Conservation (phyloP, 208 protist species). For the Leishmania mexicana region DNA sequence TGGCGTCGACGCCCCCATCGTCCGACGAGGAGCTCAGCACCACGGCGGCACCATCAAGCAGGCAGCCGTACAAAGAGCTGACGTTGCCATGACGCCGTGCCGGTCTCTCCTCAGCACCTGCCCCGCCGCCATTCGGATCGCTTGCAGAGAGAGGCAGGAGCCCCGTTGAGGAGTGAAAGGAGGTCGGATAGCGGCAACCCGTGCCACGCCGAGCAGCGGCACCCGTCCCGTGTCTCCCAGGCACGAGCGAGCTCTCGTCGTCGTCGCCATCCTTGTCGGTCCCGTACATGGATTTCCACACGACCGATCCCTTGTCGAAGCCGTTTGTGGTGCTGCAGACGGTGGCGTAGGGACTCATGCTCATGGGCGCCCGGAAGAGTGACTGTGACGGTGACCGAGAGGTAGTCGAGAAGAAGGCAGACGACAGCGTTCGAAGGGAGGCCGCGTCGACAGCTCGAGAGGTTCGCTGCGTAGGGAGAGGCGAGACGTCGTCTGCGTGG, state of each 20-base stretch:
- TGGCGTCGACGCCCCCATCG: background rate
- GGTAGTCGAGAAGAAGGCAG: background rate
- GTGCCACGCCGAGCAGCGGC: background rate
- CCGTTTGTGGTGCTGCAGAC: background rate
- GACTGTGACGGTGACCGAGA: background rate
- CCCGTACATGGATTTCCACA: background rate
- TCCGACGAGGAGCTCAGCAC: background rate
- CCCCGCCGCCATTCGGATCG: background rate
- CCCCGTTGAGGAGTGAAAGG: background rate
- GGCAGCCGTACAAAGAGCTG: background rate
- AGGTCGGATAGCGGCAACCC: background rate
- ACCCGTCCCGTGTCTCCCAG: background rate
- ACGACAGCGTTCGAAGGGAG: background rate
- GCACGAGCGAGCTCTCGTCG: background rate
- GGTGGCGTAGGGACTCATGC: no score
- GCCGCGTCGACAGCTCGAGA: background rate
- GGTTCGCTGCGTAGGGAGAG: background rate
- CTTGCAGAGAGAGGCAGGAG: background rate
- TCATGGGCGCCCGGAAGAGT: no score
- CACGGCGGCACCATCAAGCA: background rate
- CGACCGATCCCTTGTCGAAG: background rate
- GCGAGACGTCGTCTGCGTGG: no score
- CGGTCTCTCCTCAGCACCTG: background rate
- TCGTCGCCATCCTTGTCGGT: background rate
- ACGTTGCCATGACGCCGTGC: background rate